phyloP scores from a whole-genome alignment of 495 filamentous ascomycete species.

The Penicillium ochrochloron region DNA sequence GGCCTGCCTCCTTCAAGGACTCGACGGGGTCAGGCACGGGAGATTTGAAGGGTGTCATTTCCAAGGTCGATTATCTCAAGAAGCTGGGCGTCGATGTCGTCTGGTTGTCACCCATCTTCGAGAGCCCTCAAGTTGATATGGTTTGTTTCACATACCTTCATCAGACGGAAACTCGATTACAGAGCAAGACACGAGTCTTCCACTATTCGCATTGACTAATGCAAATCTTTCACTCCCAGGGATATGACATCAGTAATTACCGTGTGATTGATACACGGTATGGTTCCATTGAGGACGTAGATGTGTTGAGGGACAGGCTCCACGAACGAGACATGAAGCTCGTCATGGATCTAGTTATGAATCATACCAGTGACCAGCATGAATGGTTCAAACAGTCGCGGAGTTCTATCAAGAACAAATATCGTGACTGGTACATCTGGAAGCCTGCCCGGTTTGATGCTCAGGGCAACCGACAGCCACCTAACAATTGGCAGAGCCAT shows the following conservation, averaged over 20 bases:
- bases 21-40: conserved; percentile 61
- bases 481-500: conserved; percentile 56
- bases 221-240: not conserved
- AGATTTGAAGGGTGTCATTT: conserved; percentile 61
- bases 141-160: not conserved
- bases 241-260: conserved; percentile 62
- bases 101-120: conserved; percentile 54
- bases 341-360: conserved; percentile 67
- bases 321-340: conserved; percentile 58
- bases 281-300: conserved; percentile 58
- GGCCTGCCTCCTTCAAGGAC: conserved; percentile 51
- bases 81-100: conserved; percentile 59
- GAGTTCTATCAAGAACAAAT: conserved; percentile 33
- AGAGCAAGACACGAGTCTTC: too few relatives aligned
- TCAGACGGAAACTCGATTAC: not conserved
- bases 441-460: conserved; percentile 45
- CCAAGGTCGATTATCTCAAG: conserved; percentile 57
- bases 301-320: conserved; percentile 51
- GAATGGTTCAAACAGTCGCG: conserved; percentile 66
- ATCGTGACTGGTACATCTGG: conserved; percentile 62
- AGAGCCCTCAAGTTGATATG: conserved; percentile 51
- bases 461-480: conserved; percentile 51
- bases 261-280: conserved; percentile 55
- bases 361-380: conserved; percentile 68
- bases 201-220: not conserved